Percentiles rank a stretch among this genome's conserved stretches.
These are phyloP conservation scores for Grammothele lineata DNA, from an alignment of 768 basidiomycete genomes.

Conservation along the genomic window DNA sequence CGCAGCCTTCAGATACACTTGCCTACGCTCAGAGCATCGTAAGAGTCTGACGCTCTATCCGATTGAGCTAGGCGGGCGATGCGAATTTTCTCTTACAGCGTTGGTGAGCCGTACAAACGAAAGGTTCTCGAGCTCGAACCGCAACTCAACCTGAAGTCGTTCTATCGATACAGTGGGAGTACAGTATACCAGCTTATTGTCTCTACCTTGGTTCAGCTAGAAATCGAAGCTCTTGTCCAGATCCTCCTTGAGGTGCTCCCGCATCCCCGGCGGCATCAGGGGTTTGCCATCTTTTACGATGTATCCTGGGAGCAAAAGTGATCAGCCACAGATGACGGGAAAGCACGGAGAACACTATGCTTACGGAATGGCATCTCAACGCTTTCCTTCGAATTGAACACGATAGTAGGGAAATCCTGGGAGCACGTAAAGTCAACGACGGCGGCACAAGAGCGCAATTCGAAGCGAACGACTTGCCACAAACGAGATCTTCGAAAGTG, in stretches of 20 bases:
- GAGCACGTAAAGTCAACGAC: not conserved
- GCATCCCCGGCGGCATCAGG: constrained; percentile 86
- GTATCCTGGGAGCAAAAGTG: constrained; percentile 42
- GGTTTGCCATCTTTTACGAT: constrained; percentile 55
- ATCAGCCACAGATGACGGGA: no score
- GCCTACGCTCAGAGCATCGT: constrained; percentile 13
- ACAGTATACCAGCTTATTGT: no score
- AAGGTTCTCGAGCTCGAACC: no score
- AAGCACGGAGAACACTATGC: constrained; percentile 20
- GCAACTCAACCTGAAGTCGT: no score
- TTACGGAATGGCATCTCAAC: constrained; percentile 98
- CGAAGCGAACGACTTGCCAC: constrained; percentile 40
- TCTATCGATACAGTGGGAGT: no score
- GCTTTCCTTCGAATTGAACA: constrained; percentile 80
- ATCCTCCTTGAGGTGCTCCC: constrained; percentile 77
- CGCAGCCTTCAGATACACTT: constrained; percentile 53
- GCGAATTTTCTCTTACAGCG: no score
- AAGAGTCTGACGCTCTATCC: constrained; percentile 69
- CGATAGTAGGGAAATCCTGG: constrained; percentile 87
- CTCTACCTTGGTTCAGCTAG: no score
- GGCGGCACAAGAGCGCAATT: not conserved
- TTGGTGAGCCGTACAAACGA: no score
- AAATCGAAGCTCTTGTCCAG: constrained; percentile 85
- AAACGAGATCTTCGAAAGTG: constrained; percentile 69
- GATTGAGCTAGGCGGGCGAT: constrained; percentile 61